Evolutionary conservation across 2,329 filamentous ascomycete genomes (phyloP), one percentile per base, ranked within the genome.

Genomic region (Aspergillus novoparasiticus): DNA sequence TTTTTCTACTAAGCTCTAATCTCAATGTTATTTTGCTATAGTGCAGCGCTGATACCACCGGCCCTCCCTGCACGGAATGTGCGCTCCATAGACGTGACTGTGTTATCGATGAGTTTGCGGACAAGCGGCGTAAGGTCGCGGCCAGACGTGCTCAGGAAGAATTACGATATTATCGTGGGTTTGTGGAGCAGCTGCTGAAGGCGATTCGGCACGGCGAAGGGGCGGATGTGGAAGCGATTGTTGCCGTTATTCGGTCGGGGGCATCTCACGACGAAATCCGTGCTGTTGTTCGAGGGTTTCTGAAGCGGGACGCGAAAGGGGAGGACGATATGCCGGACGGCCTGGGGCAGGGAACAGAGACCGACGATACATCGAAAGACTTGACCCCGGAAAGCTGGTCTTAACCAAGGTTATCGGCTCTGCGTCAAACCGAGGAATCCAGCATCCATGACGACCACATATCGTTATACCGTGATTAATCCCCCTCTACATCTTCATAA

Each of bases 101-200:
- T 59, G 21, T 76, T 43, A 72, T 76, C 67, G 73, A 79, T 59
- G 72, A 76, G 62, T 57, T 59, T 57, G 68, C 73, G 59, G 77
- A 79, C 61, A 78, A 70, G 64, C 77, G 77, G 19, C 77, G 76
- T 48, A 79, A 79, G 62, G 71, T 72, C 14, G 66, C 71, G 6
- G 71, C 69, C 16, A 72, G 70, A 54, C 71, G 68, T 16, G 69
- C 69, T 4, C 68, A 76, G 50, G 73, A 78, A 23, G 69, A 75
- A 12, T 63, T 77, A n/a, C 61, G 66, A 23, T 70, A 69, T 48
- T 71, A 72, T 41, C 68, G 67, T 21, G 60, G 59, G 11, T 71
- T 76, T 32, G 46, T 76, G 34, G 70, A 76, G 8, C 66, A 72
- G 36, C 53, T 78, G 6, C 59, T 78, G 4, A 57, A 60, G 4